Percentiles rank a stretch among this genome's conserved stretches.
Evolutionary conservation across 352 stramenopile genomes (phyloP).

Genomic region (Halophytophthora polymorphica): DNA sequence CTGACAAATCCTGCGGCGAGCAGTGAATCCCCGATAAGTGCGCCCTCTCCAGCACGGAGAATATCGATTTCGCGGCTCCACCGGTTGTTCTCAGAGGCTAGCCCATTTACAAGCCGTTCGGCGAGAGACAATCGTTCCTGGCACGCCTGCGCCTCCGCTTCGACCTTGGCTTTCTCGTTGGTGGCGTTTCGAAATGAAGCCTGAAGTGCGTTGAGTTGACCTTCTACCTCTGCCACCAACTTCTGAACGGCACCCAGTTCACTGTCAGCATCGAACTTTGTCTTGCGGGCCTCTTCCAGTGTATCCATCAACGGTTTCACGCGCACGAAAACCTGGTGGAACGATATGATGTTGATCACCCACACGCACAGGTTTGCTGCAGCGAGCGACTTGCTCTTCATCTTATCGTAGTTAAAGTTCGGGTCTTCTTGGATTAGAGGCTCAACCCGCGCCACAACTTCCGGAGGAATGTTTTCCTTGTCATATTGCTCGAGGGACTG

Average conservation of each 20-base stretch:
- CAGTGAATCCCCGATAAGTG: slow-evolving; percentile 86
- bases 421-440: slow-evolving; percentile 84
- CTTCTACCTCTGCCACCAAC: slow-evolving; percentile 80
- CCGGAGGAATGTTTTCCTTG: slow-evolving; percentile 89
- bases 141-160: slow-evolving; percentile 83
- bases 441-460: slow-evolving; percentile 84
- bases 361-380: slow-evolving; percentile 91
- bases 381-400: slow-evolving; percentile 91
- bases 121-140: slow-evolving; percentile 86
- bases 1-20: slow-evolving; percentile 88
- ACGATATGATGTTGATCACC: slow-evolving; percentile 93
- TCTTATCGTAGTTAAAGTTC: slow-evolving; percentile 93
- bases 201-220: slow-evolving; percentile 75
- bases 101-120: slow-evolving; percentile 84
- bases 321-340: slow-evolving; percentile 92
- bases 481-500: slow-evolving; percentile 87
- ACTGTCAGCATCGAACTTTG: slow-evolving; percentile 75
- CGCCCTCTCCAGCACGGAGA: slow-evolving; percentile 63
- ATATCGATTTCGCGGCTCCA: slow-evolving; percentile 89
- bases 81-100: slow-evolving; percentile 87
- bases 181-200: slow-evolving; percentile 81
- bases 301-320: slow-evolving; percentile 94
- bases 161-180: slow-evolving; percentile 89
- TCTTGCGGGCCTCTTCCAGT: slow-evolving; percentile 72
- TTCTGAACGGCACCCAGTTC: slow-evolving; percentile 83